A percentile compares a stretch with the other conserved stretches of the same genome.
Evolutionary conservation across 2,329 filamentous ascomycete genomes (phyloP).

Genomic region (Sphaerulina vaccinii): DNA sequence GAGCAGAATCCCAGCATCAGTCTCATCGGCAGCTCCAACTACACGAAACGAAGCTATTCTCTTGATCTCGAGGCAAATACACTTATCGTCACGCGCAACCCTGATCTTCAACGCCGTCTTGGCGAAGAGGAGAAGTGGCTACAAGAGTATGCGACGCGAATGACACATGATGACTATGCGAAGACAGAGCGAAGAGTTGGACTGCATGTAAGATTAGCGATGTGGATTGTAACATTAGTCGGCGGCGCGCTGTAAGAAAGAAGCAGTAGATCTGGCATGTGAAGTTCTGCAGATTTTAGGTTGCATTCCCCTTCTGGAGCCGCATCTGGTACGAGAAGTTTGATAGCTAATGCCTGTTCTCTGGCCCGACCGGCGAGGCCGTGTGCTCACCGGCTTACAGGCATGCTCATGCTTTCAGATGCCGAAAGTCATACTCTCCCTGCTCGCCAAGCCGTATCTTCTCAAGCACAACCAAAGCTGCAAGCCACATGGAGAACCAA

Average conservation of each 20-base stretch:
- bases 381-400: no score
- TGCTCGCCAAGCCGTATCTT: no score
- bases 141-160: constrained; percentile 66
- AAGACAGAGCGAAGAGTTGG: constrained; percentile 80
- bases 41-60: constrained; percentile 89
- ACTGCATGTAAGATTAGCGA: constrained; percentile 78
- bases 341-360: no score
- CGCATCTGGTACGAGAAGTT: no score
- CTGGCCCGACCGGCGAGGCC: no score
- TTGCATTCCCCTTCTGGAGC: no score
- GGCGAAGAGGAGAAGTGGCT: constrained; percentile 78
- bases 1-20: constrained; percentile 69
- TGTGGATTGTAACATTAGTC: constrained; percentile 87
- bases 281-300: no score
- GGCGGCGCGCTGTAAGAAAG: constrained; percentile 73
- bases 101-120: constrained; percentile 68
- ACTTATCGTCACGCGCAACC: constrained; percentile 77
- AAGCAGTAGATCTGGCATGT: background rate
- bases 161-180: constrained; percentile 76
- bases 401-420: no score
- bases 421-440: no score
- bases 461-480: no score
- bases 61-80: constrained; percentile 89
- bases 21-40: constrained; percentile 89
- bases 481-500: no score